A percentile compares a stretch with the other conserved stretches of the same genome.
Evolutionary conservation across 345 rosid genomes (phyloP).

Genomic region (Pelargonium nanum): DNA sequence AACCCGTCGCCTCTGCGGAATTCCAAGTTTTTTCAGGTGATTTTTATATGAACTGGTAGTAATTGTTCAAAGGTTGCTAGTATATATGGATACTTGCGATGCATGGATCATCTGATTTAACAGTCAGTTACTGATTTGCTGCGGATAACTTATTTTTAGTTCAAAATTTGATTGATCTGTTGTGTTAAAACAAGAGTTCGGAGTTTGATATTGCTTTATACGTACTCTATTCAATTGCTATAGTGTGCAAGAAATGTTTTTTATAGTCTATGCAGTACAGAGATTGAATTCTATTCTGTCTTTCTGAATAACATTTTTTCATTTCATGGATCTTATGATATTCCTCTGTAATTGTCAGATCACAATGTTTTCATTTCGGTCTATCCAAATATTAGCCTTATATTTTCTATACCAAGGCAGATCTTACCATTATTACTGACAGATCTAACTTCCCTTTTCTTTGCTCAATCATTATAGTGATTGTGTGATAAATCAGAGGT

Average conservation of each 20-base stretch:
- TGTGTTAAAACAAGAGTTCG: too few relatives aligned
- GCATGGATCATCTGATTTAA: neutral
- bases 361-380: neutral
- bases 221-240: too few relatives aligned
- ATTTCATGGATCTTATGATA: neutral
- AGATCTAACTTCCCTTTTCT: neutral
- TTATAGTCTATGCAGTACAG: too few relatives aligned
- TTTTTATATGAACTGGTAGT: neutral
- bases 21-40: constrained; percentile 85
- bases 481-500: neutral
- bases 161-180: too few relatives aligned
- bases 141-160: neutral
- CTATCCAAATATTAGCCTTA: neutral
- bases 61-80: neutral
- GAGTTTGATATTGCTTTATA: too few relatives aligned
- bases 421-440: neutral
- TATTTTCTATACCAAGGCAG: neutral
- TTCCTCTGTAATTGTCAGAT: neutral
- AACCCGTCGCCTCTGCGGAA: constrained; percentile 74
- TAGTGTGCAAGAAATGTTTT: neutral
- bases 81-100: neutral
- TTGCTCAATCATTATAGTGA: neutral
- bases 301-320: too few relatives aligned
- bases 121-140: neutral
- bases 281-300: too few relatives aligned